phyloP scores from a whole-genome alignment of 2,329 filamentous ascomycete genomes.

The Ceratocystis colombiana region DNA sequence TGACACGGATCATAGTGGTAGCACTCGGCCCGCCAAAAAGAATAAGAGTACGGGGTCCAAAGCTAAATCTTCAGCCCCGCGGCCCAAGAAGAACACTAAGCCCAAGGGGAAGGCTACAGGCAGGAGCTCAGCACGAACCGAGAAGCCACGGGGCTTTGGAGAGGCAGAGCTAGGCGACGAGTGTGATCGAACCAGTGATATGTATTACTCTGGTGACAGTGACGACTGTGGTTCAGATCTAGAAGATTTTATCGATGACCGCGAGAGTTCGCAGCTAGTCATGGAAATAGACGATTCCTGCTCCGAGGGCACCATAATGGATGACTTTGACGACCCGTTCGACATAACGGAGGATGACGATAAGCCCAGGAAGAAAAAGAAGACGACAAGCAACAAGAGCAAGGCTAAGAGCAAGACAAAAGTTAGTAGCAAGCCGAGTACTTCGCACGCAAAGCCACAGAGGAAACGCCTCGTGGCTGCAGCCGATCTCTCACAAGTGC shows the following conservation, averaged over 20 bases:
- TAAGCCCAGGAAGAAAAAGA: slow-evolving; percentile 9
- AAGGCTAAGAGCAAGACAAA: neutral
- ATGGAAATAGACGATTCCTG: slow-evolving; percentile 19
- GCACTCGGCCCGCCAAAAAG: slow-evolving; percentile 1
- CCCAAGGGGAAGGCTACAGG: neutral
- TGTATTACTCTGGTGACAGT: slow-evolving; percentile 23
- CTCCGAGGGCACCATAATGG: slow-evolving; percentile 15
- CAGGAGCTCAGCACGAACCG: neutral
- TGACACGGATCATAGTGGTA: slow-evolving; percentile 10
- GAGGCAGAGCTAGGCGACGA: slow-evolving; percentile 23
- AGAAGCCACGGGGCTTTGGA: slow-evolving; percentile 15
- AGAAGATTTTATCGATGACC: slow-evolving; percentile 22
- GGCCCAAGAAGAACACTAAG: slow-evolving; percentile 5
- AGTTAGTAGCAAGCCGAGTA: slow-evolving; percentile 2
- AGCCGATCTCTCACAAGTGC: neutral
- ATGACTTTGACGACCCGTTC: slow-evolving; percentile 9
- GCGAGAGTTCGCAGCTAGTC: slow-evolving; percentile 18
- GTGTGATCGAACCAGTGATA: slow-evolving; percentile 24
- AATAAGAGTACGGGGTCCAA: slow-evolving; percentile 1
- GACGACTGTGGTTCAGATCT: slow-evolving; percentile 26
- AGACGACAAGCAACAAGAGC: slow-evolving; percentile 2
- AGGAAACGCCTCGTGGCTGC: slow-evolving; percentile 7
- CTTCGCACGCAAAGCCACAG: neutral
- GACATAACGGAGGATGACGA: slow-evolving; percentile 16
- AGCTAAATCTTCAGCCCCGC: neutral